Evolutionary conservation across 306 rosid genomes (phyloP).

Genomic region (Cucumis cinereus): DNA sequence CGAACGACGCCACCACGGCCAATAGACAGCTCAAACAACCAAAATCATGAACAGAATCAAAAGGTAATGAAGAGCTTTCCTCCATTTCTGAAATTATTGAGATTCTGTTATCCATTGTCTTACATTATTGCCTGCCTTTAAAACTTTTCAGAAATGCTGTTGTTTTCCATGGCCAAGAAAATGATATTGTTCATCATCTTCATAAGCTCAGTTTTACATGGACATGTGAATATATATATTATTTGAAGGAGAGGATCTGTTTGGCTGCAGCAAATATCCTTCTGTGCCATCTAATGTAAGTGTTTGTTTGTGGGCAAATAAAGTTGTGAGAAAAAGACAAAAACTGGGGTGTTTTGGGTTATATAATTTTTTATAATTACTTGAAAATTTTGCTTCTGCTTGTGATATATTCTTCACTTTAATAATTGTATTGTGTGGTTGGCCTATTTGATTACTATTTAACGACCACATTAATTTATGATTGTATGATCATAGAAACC

Average conservation of each 20-base stretch:
- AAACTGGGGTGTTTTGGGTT: background rate
- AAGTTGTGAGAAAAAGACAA: background rate
- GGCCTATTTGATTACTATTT: background rate
- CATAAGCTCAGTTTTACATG: background rate
- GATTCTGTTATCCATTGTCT: background rate
- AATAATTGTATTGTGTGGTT: background rate
- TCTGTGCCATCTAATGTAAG: background rate
- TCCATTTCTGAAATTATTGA: background rate
- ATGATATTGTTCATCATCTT: background rate
- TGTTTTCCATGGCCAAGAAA: conserved; percentile 9
- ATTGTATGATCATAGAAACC: too few relatives aligned
- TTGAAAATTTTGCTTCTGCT: background rate
- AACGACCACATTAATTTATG: background rate
- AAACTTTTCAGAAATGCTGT: conserved; percentile 2
- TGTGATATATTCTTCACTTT: background rate
- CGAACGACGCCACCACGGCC: conserved; percentile 34
- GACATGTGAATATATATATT: background rate
- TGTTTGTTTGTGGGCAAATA: background rate
- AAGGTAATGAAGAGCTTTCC: conserved; percentile 21
- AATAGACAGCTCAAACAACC: conserved; percentile 10
- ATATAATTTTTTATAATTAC: background rate
- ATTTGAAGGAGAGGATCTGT: background rate
- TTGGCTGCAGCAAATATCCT: background rate
- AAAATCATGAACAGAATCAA: background rate
- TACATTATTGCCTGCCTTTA: background rate